phyloP scores from a whole-genome alignment of 208 protist genomes.

The Trypanosoma caninum region DNA sequence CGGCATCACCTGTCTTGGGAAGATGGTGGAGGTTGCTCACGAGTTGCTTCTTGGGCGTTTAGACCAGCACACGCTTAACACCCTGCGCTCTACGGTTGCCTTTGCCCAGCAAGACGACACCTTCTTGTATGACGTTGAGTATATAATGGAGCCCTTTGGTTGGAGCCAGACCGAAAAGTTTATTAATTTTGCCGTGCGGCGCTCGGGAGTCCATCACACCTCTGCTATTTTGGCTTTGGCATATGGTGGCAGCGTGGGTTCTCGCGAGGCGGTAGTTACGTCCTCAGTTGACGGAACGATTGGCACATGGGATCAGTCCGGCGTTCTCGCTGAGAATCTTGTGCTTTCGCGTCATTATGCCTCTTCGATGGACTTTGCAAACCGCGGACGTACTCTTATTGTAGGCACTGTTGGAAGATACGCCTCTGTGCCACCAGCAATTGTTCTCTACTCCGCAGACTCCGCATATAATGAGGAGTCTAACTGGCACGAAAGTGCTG shows the following conservation, averaged over 20 bases:
- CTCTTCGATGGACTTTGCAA: slow-evolving; percentile 76
- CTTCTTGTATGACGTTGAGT: slow-evolving; percentile 87
- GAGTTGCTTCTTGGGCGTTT: slow-evolving; percentile 45
- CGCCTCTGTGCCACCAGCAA: slow-evolving; percentile 48
- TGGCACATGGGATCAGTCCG: slow-evolving; percentile 73
- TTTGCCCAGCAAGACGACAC: slow-evolving; percentile 70
- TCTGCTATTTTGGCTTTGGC: slow-evolving; percentile 72
- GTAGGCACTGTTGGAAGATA: slow-evolving; percentile 63
- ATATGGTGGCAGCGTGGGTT: slow-evolving; percentile 40
- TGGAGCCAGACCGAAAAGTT: slow-evolving; percentile 49
- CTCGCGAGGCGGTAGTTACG: slow-evolving; percentile 75
- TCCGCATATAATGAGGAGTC: slow-evolving; percentile 39
- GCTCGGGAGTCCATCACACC: slow-evolving; percentile 50
- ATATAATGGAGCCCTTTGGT: slow-evolving; percentile 82
- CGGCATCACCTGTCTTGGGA: slow-evolving; percentile 81
- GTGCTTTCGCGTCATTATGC: slow-evolving; percentile 81
- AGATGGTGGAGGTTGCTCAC: slow-evolving; percentile 77
- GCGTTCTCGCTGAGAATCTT: slow-evolving; percentile 66
- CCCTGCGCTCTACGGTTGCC: slow-evolving; percentile 43
- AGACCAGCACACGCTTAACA: slow-evolving; percentile 49
- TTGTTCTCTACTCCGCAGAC: slow-evolving; percentile 75
- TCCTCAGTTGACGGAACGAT: slow-evolving; percentile 83
- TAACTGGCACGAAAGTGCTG: slow-evolving; percentile 73
- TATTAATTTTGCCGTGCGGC: slow-evolving; percentile 60
- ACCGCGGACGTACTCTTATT: slow-evolving; percentile 64